A percentile compares a stretch with the other conserved stretches of the same genome.
These are phyloP conservation scores for Fusarium nodosum DNA, from an alignment of 2,329 filamentous ascomycete species.

Conservation along the genomic window DNA sequence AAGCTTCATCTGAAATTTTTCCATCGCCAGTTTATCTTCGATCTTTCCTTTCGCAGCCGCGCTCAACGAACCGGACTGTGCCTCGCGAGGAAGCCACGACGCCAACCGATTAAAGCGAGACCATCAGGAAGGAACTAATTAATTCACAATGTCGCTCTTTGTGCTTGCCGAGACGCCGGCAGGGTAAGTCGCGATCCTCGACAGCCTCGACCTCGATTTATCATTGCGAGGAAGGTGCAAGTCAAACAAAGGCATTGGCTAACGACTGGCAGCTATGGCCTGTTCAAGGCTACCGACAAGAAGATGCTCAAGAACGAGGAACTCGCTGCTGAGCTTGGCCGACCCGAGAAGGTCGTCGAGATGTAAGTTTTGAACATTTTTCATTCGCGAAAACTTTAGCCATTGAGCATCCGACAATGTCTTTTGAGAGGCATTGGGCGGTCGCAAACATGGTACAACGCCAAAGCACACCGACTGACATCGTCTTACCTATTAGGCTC, in stretches of 20 bases:
- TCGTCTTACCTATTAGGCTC: conserved; percentile 66
- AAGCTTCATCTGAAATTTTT: conserved; percentile 61
- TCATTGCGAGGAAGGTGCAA: conserved; percentile 28
- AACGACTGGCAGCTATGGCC: conserved; percentile 80
- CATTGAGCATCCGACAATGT: conserved; percentile 15
- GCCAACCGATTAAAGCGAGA: conserved; percentile 52
- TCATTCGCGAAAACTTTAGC: conserved; percentile 17
- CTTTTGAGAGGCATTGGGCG: conserved; percentile 19
- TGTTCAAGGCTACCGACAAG: conserved; percentile 99
- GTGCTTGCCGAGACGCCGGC: conserved; percentile 95
- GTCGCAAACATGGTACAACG: conserved; percentile 13
- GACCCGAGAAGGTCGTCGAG: conserved; percentile 86
- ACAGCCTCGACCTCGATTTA: conserved; percentile 18
- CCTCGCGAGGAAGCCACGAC: conserved; percentile 54
- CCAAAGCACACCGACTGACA: conserved; percentile 22
- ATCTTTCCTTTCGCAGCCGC: conserved; percentile 52
- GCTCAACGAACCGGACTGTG: conserved; percentile 56
- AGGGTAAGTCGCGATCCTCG: conserved; percentile 64
- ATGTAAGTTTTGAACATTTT: conserved; percentile 70
- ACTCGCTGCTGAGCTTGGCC: conserved; percentile 78
- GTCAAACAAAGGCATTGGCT: conserved; percentile 43
- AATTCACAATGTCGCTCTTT: conserved; percentile 83
- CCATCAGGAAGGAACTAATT: conserved; percentile 50
- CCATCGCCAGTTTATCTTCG: conserved; percentile 54
- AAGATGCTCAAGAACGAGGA: conserved; percentile 94